Evolutionary conservation across 306 rosid species (phyloP).

Genomic region (Datisca glomerata): DNA sequence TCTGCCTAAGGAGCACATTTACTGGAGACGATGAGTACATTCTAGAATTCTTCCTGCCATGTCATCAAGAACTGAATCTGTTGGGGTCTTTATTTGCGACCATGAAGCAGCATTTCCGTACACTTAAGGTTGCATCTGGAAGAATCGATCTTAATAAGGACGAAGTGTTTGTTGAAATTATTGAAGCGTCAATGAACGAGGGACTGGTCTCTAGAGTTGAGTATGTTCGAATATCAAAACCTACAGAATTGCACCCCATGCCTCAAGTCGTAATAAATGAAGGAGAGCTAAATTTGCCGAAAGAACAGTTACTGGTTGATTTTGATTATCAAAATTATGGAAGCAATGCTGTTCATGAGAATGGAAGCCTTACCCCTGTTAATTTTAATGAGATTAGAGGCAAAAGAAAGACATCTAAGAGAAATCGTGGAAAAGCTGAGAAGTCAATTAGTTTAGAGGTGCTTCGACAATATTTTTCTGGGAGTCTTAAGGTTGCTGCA

Average conservation of each 20-base stretch:
- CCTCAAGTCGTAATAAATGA: conserved; percentile 21
- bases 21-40: conserved; percentile 69
- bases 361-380: conserved; percentile 17
- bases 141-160: conserved; percentile 32
- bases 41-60: conserved; percentile 65
- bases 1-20: conserved; percentile 52
- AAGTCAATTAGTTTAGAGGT: conserved; percentile 64
- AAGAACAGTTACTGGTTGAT: conserved; percentile 13
- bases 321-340: conserved; percentile 17
- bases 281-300: conserved; percentile 31
- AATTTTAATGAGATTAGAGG: conserved; percentile 28
- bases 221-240: conserved; percentile 22
- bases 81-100: conserved; percentile 50
- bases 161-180: conserved; percentile 33
- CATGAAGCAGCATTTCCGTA: conserved; percentile 48
- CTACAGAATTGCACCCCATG: conserved; percentile 19
- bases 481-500: conserved; percentile 85
- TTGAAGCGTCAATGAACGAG: conserved; percentile 28
- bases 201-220: conserved; percentile 34
- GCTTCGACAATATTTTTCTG: conserved; percentile 59
- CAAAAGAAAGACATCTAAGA: conserved; percentile 33
- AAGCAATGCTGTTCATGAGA: conserved; percentile 16
- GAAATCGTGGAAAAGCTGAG: conserved; percentile 79
- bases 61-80: conserved; percentile 30
- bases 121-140: conserved; percentile 65